Base-by-base conservation (phyloP, 1,139 yeast genomes). In the Yamadazyma dendronema region DNA sequence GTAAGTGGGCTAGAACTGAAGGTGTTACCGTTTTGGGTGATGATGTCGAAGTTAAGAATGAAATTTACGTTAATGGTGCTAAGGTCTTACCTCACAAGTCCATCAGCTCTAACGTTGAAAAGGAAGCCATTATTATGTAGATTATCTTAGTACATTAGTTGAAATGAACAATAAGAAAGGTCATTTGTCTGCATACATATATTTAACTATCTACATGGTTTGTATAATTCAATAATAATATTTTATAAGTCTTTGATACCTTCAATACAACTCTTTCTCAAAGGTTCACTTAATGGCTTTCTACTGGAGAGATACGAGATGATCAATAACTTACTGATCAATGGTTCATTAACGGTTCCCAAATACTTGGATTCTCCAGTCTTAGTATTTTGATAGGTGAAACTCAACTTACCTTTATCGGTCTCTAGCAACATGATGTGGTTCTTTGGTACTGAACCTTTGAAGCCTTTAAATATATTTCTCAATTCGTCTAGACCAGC, bases 1-100 rank as follows among this genome's bases (percentile, higher is more conserved):
- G 99, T 65, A 83, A 82, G 68, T 92, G 99, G 99, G 96, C 97
- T 49, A 89, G 99, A 77, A 82, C 95, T 51, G 98, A 92, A 72
- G 96, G 96, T 72, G 87, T 83, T 56, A 87, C 97, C 47, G 98
- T 94, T 43, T 81, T 94, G 59, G 99, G 98, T 72, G 99, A 94
- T 67, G 99, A 94, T 54, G 99, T 94, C 53, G 95, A 90, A 65
- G 87, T 94, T 62, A 89, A 90, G 77, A 97, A 94, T 65, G 99
- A 92, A 77, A 79, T 94, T 62, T 94, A 94, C 78, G 96, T 94
- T 56, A 92, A 92, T 67, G 98, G 98, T 68, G 98, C 97, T 68
- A 90, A 94, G 67, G 97, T 94, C 52, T 81, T 94, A 65, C 99
- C 99, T 52, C 98, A 94, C 80, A 94, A 94, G 79, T 78, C 96